A percentile compares a stretch with the other conserved stretches of the same genome.
Evolutionary conservation across 2,329 filamentous ascomycete genomes (phyloP).

Genomic region (Fusarium napiforme): DNA sequence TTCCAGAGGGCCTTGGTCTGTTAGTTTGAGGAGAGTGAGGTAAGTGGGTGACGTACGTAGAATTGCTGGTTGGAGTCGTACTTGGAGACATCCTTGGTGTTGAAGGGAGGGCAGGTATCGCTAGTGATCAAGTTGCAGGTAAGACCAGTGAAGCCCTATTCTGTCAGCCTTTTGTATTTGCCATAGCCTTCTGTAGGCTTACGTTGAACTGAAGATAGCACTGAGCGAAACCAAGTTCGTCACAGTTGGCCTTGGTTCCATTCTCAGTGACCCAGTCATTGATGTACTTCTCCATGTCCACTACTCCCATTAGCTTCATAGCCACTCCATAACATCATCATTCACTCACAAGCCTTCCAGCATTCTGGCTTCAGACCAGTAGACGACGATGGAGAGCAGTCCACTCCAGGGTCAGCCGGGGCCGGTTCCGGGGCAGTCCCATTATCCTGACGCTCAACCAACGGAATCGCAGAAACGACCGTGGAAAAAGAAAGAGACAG

Average conservation of each 20-base stretch:
- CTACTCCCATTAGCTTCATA: not conserved
- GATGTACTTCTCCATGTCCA: slow-evolving; percentile 30
- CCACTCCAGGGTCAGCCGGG: not conserved
- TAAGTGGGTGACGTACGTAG: slow-evolving; percentile 8
- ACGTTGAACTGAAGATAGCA: slow-evolving; percentile 22
- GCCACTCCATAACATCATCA: too few species aligned
- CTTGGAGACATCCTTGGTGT: slow-evolving; percentile 9
- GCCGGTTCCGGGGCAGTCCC: not conserved
- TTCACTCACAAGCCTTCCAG: slow-evolving; percentile 7
- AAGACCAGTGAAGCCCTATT: slow-evolving; percentile 7
- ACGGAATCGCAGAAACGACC: slow-evolving; percentile 9
- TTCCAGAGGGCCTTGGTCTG: not conserved
- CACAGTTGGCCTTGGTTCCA: slow-evolving; percentile 10
- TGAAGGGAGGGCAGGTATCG: slow-evolving; percentile 21
- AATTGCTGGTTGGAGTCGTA: slow-evolving; percentile 26
- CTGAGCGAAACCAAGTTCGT: slow-evolving; percentile 15
- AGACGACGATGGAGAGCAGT: slow-evolving; percentile 10
- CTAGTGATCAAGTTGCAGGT: slow-evolving; percentile 22
- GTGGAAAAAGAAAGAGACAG: slow-evolving; percentile 3
- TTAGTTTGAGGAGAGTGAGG: too few species aligned
- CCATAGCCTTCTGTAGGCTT: rapidly evolving
- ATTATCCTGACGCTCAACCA: slow-evolving; percentile 5
- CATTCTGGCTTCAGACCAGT: slow-evolving; percentile 18
- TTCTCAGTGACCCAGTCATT: slow-evolving; percentile 20
- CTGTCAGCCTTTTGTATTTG: rapidly evolving